Conservation (phyloP, 176 grass and related monocot species). For the Hordeum vulgare region MorexV3_pseudomolecules_assembly NC_058520.1:484780062-484780561, state of each 20-base stretch:
- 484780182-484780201: conserved; percentile 10
- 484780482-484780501: neutral
- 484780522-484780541: neutral
- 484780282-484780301: conserved; percentile 18
- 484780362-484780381: neutral
- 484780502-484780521: neutral
- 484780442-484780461: neutral
- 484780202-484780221: neutral
- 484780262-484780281: neutral
- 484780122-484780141: neutral
- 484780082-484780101: neutral
- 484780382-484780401: neutral
- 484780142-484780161: conserved; percentile 21
- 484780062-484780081: neutral
- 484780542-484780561: conserved; percentile 2
- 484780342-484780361: neutral
- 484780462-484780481: neutral
- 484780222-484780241: conserved; percentile 2
- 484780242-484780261: neutral
- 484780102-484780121: neutral
- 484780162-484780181: neutral
- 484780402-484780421: neutral
- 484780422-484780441: neutral
- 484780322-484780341: neutral
- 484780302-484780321: neutral